Evolutionary conservation across 768 basidiomycete genomes (phyloP).

Genomic region (Amanita subjunquillea): DNA sequence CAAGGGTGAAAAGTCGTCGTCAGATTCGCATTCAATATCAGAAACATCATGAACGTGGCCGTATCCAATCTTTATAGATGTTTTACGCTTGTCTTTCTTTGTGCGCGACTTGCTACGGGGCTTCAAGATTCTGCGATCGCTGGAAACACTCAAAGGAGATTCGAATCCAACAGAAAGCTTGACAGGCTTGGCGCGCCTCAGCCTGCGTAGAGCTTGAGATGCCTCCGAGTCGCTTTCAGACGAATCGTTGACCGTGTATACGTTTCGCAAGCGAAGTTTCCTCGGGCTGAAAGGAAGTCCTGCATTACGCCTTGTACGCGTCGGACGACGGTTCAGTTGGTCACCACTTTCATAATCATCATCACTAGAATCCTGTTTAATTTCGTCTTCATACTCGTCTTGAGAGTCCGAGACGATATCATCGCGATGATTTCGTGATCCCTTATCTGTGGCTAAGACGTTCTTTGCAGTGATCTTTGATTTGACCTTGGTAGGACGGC

Average conservation of each 20-base stretch:
- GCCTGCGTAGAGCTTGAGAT: conserved; percentile 28
- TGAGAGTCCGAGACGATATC: conserved; percentile 20
- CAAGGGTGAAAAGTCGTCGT: conserved; percentile 39
- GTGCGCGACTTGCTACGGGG: conserved; percentile 8
- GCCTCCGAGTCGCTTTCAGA: conserved; percentile 20
- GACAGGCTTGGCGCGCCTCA: conserved; percentile 30
- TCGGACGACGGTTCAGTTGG: conserved; percentile 9
- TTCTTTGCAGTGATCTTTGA: conserved; percentile 44
- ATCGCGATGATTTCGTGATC: conserved; percentile 16
- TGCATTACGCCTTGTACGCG: conserved; percentile 14
- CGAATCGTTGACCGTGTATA: conserved; percentile 24
- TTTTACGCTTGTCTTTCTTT: neutral
- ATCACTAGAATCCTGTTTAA: conserved; percentile 16
- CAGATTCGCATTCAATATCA: conserved; percentile 41
- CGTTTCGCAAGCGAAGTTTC: conserved; percentile 38
- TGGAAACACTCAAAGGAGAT: conserved; percentile 13
- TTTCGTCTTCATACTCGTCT: conserved; percentile 14
- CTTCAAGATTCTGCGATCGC: conserved; percentile 22
- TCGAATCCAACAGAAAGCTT: conserved; percentile 26
- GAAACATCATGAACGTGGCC: conserved; percentile 32
- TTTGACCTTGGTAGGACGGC: conserved; percentile 30
- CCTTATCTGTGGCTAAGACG: conserved; percentile 15
- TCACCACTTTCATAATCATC: conserved; percentile 17
- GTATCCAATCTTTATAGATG: conserved; percentile 22
- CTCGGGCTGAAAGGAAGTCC: conserved; percentile 58